Conservation (phyloP, 306 rosid species). For the Biancaea sappan region DNA sequence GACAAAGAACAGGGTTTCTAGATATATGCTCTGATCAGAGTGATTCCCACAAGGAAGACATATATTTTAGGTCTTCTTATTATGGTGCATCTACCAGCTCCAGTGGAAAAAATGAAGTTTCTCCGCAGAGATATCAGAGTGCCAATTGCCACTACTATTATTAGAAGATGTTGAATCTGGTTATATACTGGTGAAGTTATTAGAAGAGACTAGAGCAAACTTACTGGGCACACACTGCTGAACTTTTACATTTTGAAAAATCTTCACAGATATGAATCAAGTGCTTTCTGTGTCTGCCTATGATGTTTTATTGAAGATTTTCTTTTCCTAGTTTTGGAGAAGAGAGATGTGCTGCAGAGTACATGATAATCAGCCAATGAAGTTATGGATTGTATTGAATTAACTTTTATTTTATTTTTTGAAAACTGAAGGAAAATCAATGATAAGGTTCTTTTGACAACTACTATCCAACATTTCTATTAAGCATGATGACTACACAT, state of each 20-base stretch:
- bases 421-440: neutral
- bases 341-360: conserved; percentile 15
- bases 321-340: conserved; percentile 33
- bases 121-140: conserved; percentile 23
- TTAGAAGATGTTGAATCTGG: conserved; percentile 7
- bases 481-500: neutral
- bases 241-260: conserved; percentile 24
- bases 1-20: conserved; percentile 52
- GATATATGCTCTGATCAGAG: conserved; percentile 43
- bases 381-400: neutral
- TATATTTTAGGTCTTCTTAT: conserved; percentile 44
- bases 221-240: neutral
- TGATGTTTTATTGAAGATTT: conserved; percentile 1
- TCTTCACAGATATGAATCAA: conserved; percentile 16
- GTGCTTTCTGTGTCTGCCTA: conserved; percentile 16
- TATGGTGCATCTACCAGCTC: conserved; percentile 39
- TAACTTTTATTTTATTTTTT: neutral
- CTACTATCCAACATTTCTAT: neutral
- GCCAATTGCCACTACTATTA: neutral
- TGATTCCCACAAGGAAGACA: conserved; percentile 27
- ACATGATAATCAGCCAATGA: conserved; percentile 28
- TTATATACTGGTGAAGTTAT: conserved; percentile 13
- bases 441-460: neutral
- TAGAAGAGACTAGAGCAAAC: conserved; percentile 2
- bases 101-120: conserved; percentile 26